Conservation (phyloP, 805 yeast genomes). For the Komagataella ulmi region DNA sequence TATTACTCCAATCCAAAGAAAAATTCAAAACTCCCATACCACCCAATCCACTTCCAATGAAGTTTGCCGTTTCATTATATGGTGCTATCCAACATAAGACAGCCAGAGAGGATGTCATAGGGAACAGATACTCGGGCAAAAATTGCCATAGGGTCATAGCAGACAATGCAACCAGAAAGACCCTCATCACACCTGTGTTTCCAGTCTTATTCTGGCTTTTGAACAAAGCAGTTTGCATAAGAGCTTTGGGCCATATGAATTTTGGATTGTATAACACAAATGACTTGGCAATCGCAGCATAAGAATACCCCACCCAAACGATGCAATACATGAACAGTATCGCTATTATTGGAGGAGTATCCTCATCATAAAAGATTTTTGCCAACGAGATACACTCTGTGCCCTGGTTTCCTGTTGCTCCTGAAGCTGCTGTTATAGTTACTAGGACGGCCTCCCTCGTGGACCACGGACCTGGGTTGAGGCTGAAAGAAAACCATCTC, state of each 20-base stretch:
- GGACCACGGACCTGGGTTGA: conserved; percentile 45
- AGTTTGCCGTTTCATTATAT: conserved; percentile 22
- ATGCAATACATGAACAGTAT: conserved; percentile 35
- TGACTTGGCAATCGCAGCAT: conserved; percentile 34
- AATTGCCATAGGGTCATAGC: conserved; percentile 31
- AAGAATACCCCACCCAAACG: conserved; percentile 39
- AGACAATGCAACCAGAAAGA: conserved; percentile 21
- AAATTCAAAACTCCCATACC: conserved; percentile 37
- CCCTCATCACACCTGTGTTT: conserved; percentile 18
- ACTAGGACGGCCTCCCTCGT: conserved; percentile 40
- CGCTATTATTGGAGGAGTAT: conserved; percentile 23
- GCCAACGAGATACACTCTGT: conserved; percentile 33
- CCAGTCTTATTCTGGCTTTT: conserved; percentile 9
- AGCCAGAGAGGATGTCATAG: conserved; percentile 34
- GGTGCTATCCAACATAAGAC: conserved; percentile 37
- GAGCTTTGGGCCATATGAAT: conserved; percentile 35
- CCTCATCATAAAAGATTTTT: conserved; percentile 26
- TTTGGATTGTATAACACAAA: conserved; percentile 33
- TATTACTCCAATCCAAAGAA: conserved; percentile 39
- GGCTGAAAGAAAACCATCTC: conserved; percentile 13
- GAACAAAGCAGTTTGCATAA: conserved; percentile 36
- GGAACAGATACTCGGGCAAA: conserved; percentile 33
- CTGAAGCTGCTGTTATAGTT: conserved; percentile 35
- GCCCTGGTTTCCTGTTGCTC: conserved; percentile 39
- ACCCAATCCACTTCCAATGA: conserved; percentile 38